Evolutionary conservation across 2,329 filamentous ascomycete genomes (phyloP), one percentile per base, ranked within the genome.

Genomic region (Acrodontium crateriforme): DNA sequence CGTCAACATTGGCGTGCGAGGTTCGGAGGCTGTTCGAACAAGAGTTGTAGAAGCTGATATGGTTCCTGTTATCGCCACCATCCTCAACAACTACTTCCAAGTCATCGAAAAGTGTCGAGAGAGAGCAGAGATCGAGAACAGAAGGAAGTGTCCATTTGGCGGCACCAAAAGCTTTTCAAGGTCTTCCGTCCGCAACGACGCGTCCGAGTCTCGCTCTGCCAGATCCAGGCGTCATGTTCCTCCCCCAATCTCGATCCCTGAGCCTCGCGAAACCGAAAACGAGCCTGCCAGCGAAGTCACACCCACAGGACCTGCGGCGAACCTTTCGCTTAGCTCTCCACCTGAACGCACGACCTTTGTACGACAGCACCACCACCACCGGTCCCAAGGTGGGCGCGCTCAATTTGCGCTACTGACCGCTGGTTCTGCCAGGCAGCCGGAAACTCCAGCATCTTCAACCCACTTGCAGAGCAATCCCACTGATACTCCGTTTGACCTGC

Each of bases 1-100:
- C 40, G 89, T 98, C 53, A 98, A 98, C 56, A 95, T 98, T 50
- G 89, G 89, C 32, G 87, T 98, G 35, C 74, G 89, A 43, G 89
- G 89, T 35, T 94, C 89, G 9, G 89, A 98, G 60, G 76, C 73
- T 42, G 89, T 98, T 34, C 74, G 89, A 44, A 95, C 89, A 32
- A 71, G 89, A 41, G 87, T 98, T 3, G 89, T 98, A 28, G 89
- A 98, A 60, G 89, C 89, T 38, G 89, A 98, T 56, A 94, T 98
- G 81, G 89, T 98, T 3, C 89, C 89, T 2, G 89, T 98, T 46
- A 94, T 98, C 46, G 89, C 89, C 30, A 95, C 89, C 25, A 93
- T 98, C 29, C 73, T 98, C 35, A 84, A 94, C 59, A 95, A 95
- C 58, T 98, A 98, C 59, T 87, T 94, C 60, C 84, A 91, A 51